Percentiles rank a stretch among this genome's conserved stretches.
phyloP scores from a whole-genome alignment of 805 yeast species.

The Ogataea sp. region DNA sequence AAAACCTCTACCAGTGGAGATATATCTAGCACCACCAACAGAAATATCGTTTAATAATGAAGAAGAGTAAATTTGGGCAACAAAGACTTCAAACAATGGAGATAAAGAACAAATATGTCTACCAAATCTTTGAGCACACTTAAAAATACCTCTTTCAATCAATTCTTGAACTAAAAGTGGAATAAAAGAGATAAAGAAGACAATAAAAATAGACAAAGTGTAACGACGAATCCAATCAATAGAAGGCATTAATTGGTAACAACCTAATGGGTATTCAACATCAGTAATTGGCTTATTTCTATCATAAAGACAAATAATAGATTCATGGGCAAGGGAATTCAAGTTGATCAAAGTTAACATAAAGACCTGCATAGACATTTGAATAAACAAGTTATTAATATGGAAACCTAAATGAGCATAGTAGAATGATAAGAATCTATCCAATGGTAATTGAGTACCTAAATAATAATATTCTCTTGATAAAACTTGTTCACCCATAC shows the following conservation, averaged over 20 bases:
- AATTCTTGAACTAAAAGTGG: conserved; percentile 76
- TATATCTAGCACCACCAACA: conserved; percentile 83
- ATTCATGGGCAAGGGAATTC: conserved; percentile 66
- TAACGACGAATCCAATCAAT: conserved; percentile 79
- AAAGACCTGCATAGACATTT: conserved; percentile 65
- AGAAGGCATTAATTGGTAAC: conserved; percentile 67
- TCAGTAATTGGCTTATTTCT: conserved; percentile 61
- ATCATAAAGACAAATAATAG: conserved; percentile 61
- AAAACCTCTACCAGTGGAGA: conserved; percentile 81
- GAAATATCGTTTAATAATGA: conserved; percentile 64
- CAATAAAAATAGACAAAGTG: conserved; percentile 73
- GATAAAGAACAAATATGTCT: conserved; percentile 66
- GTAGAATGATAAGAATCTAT: conserved; percentile 74
- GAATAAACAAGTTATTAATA: conserved; percentile 71
- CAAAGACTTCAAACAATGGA: conserved; percentile 78
- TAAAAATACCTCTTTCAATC: conserved; percentile 76
- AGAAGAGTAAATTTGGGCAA: conserved; percentile 70
- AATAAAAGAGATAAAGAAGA: conserved; percentile 70
- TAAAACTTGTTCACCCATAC: conserved; percentile 87
- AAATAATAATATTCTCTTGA: conserved; percentile 77
- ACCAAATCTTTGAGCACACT: conserved; percentile 58
- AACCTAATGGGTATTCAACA: conserved; percentile 56
- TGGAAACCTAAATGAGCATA: conserved; percentile 88
- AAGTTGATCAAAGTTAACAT: conserved; percentile 63
- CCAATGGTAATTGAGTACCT: conserved; percentile 75